Base-by-base conservation (phyloP, 179 eudicot species). In the Beta macrorhiza region DNA sequence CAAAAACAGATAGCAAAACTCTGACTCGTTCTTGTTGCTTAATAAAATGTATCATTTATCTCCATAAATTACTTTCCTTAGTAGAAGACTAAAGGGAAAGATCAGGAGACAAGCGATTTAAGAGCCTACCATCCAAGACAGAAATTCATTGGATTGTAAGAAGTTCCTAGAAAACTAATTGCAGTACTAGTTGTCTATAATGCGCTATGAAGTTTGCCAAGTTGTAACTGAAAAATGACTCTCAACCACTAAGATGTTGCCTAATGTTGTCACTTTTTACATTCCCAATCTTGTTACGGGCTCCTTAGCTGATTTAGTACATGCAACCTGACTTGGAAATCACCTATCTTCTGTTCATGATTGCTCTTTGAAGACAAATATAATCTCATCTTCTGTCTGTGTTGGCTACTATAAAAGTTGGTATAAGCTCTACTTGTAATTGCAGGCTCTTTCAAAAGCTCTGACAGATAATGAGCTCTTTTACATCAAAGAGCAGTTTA, bases 381-480 rank as follows among this genome's bases (percentile, higher is more conserved):
- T 56, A 1, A 12, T 32, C 51, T 55, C 80, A 65, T 65, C 74
- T 32, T 11, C 57, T 53, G 71, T 65, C 51, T 13, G 8, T 74
- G 47, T 7, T 56, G 51, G 14, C 42, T 16, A 14, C 8, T 55
- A 14, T 53, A 15, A 25, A 57, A 56, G 55, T 47, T 14, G 62
- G 55, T 62, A 14, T 71, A 74, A 72, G 8, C 9, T 52, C 52
- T 32, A 51, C 45, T 67, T 71, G n/a, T 72, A 14, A 29, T 83
- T 88, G 82, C 91, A 96, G 99, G 97, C 99, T 72, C 91, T 96
- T 77, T 92, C 99, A 51, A 96, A 91, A 87, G 97, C 94, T 86
- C 79, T 94, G 74, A 83, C 93, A 29, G 97, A 90, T 81, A 91
- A 90, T 74, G 94, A 96, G 84, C 83, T 96, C 15, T 84, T 89